Conservation (phyloP, 176 grass and related monocot species). For the Eleusine coracana region DNA sequence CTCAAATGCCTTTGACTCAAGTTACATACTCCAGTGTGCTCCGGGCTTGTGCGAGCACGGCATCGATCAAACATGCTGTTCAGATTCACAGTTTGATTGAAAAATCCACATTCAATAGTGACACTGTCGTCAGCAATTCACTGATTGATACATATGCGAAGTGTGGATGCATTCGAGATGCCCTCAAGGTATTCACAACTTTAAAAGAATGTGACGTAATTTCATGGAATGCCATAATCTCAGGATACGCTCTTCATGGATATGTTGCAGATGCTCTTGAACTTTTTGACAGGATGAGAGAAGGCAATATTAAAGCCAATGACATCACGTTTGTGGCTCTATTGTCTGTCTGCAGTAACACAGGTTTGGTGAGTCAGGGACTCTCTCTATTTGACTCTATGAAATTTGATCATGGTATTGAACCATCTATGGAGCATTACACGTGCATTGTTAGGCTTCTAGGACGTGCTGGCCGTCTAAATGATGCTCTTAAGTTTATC, state of each 20-base stretch:
- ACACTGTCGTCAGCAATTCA: constrained; percentile 68
- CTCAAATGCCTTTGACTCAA: constrained; percentile 45
- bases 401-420: constrained; percentile 40
- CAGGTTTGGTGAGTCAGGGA: constrained; percentile 42
- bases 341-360: constrained; percentile 45
- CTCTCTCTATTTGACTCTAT: constrained; percentile 52
- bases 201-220: constrained; percentile 37
- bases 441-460: constrained; percentile 60
- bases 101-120: constrained; percentile 60
- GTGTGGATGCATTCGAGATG: constrained; percentile 69
- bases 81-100: constrained; percentile 71
- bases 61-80: constrained; percentile 53
- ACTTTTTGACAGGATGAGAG: constrained; percentile 49
- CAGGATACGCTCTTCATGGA: constrained; percentile 53
- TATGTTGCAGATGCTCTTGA: constrained; percentile 23
- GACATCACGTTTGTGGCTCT: constrained; percentile 54
- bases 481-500: constrained; percentile 52
- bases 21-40: constrained; percentile 80
- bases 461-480: constrained; percentile 45
- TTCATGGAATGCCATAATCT: constrained; percentile 59
- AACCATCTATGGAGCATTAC: constrained; percentile 58
- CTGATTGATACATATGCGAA: constrained; percentile 84
- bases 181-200: constrained; percentile 51
- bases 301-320: constrained; percentile 41
- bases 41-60: constrained; percentile 64